Evolutionary conservation across 176 grass and related monocot species (phyloP), one percentile per base, ranked within the genome.

Genomic region (Eragrostis nindensis): DNA sequence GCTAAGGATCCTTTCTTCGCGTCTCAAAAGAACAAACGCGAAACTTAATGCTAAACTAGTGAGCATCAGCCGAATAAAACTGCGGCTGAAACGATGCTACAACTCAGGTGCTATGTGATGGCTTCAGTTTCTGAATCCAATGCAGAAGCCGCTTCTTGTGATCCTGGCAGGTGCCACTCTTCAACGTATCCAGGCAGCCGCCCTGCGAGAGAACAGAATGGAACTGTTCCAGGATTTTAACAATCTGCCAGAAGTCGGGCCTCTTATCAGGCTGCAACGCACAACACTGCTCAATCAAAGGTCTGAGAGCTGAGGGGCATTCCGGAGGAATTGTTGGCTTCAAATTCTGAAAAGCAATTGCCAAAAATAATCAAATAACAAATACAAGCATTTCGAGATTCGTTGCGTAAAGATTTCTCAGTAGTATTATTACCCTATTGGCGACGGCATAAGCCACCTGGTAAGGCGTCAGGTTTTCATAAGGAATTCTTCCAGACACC

Each of bases 231-330:
- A 99, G 73, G 24, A 85, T 78, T 88, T 93, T 78, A 39, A 96
- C 93, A 8, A 96, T 90, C 71, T 93, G 86, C 97, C 97, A 99
- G 73, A 96, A 99, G 30, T 99, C 93, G 0, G 93, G 97, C 77
- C 97, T 91, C 74, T 91, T 96, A 17, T 92, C 85, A 7, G 97
- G 84, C 65, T 91, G 78, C 77, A 90, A 84, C 4, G 84, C 26
- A 27, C 97, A 99, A 19, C 97, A 99, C 74, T 88, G 75, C 80
- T 99, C 97, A 2, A 99, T 96, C 71, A 99, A 72, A 2, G 86
- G 63, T 39, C 59, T 73, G 0, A 99, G 68, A n/a, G 84, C 67
- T 3, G 64, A 59, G 41, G 97, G 97, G 26, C 93, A 99, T 78
- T 93, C 82, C 21, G 81, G 50, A 66, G 90, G 87, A 66, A 93